Evolutionary conservation across 75 land plant genomes (phyloP).

Genomic region (Picea sitchensis): DNA sequence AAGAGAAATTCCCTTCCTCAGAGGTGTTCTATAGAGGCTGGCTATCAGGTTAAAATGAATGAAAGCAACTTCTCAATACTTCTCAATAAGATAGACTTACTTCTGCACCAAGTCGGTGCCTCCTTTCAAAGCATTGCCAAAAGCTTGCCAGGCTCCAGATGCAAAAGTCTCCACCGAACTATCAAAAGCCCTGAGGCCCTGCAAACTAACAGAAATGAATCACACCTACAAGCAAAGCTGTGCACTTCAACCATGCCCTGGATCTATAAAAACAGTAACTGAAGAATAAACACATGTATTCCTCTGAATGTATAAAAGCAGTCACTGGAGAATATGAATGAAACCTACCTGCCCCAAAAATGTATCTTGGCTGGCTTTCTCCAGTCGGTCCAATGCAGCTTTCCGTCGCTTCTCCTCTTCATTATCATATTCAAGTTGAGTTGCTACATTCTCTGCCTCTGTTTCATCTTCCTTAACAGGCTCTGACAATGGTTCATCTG

Average conservation of each 20-base stretch:
- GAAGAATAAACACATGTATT: no score
- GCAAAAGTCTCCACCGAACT: conserved; percentile 85
- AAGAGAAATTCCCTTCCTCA: no score
- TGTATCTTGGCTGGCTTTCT: conserved; percentile 85
- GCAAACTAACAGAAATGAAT: conserved; percentile 13
- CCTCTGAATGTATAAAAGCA: no score
- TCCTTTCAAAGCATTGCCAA: conserved; percentile 89
- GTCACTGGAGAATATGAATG: background rate
- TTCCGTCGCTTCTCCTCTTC: conserved; percentile 58
- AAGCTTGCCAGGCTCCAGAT: conserved; percentile 93
- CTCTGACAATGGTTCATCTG: conserved; percentile 18
- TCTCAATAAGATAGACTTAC: conserved; percentile 32
- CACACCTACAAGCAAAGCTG: background rate
- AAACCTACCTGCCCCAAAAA: conserved; percentile 59
- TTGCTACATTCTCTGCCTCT: conserved; percentile 13
- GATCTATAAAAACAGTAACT: background rate
- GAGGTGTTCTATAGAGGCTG: no score
- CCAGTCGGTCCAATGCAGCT: conserved; percentile 73
- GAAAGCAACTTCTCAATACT: background rate
- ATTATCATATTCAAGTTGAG: conserved; percentile 30
- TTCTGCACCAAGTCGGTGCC: conserved; percentile 68
- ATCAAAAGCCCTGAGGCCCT: conserved; percentile 92
- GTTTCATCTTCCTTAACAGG: conserved; percentile 33
- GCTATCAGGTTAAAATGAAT: background rate
- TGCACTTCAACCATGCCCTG: background rate